Evolutionary conservation across 257 asterid species (phyloP).

Genomic region (Lycium ferocissimum): DNA sequence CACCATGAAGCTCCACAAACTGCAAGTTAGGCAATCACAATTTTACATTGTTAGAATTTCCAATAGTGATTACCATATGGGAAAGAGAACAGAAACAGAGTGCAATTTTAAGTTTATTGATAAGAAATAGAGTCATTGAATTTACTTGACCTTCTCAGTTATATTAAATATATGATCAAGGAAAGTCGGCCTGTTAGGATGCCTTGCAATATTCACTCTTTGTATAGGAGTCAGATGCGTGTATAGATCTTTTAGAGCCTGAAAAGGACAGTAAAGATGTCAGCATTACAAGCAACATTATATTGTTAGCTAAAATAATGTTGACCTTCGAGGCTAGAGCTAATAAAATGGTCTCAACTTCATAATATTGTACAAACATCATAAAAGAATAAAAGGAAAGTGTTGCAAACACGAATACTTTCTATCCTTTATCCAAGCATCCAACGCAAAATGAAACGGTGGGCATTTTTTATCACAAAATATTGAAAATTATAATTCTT

Average conservation of each 20-base stretch:
- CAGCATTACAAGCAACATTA: not conserved
- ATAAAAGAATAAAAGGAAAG: not conserved
- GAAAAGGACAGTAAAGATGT: conserved; percentile 40
- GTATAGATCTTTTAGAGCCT: conserved; percentile 85
- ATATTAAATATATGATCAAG: conserved; percentile 90
- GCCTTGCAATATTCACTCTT: conserved; percentile 83
- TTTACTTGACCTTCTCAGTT: conserved; percentile 69
- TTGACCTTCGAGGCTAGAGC: not conserved
- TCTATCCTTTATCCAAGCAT: not conserved
- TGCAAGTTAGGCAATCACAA: conserved; percentile 35
- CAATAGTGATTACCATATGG: not conserved
- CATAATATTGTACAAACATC: conserved; percentile 16
- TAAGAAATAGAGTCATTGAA: conserved; percentile 29
- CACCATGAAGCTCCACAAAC: conserved; percentile 98
- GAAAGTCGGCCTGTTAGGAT: conserved; percentile 89
- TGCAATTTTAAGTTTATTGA: not conserved
- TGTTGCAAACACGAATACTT: not conserved
- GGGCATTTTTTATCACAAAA: conserved; percentile 16
- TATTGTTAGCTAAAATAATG: not conserved
- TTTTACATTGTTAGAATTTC: conserved; percentile 15
- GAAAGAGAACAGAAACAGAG: conserved; percentile 16
- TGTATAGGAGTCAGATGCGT: conserved; percentile 80
- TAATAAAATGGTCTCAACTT: not conserved
- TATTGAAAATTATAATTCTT: not conserved
- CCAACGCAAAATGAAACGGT: not conserved